Percentiles rank a stretch among this genome's conserved stretches.
Conservation (phyloP, 108 stramenopile species). For the Skeletonema tropicum region DNA sequence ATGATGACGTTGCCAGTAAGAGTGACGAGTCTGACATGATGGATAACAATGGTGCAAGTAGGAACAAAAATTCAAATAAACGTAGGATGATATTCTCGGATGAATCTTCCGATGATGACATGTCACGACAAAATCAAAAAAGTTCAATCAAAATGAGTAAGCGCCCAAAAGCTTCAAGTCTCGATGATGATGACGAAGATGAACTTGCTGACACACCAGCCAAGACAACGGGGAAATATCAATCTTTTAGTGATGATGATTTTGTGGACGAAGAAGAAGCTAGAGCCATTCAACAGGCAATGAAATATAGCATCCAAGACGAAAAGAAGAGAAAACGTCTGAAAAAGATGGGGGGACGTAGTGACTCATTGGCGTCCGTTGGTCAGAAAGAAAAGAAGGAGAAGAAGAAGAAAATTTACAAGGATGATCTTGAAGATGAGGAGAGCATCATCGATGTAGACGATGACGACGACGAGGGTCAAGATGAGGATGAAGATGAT, state of each 20-base stretch:
- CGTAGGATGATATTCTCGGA: slow-evolving; percentile 12
- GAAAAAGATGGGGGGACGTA: slow-evolving; percentile 29
- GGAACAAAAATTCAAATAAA: slow-evolving; percentile 2
- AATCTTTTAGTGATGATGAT: slow-evolving; percentile 11
- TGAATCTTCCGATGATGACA: slow-evolving; percentile 3
- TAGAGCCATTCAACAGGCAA: slow-evolving; percentile 36
- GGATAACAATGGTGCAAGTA: slow-evolving; percentile 15
- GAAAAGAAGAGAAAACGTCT: slow-evolving; percentile 25
- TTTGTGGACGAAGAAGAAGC: slow-evolving; percentile 50
- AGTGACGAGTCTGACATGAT: slow-evolving; percentile 8
- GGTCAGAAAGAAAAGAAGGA: slow-evolving; percentile 25
- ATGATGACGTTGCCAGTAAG: not conserved
- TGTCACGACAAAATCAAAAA: not conserved
- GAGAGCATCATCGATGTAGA: slow-evolving; percentile 1
- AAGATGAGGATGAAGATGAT: slow-evolving; percentile 58
- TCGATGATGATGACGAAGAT: slow-evolving; percentile 34
- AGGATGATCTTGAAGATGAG: slow-evolving; percentile 22
- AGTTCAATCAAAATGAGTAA: not conserved
- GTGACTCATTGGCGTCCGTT: slow-evolving; percentile 22
- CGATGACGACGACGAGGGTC: slow-evolving; percentile 50
- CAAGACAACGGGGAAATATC: not conserved
- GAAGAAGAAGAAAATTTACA: slow-evolving; percentile 23
- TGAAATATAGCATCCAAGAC: slow-evolving; percentile 47
- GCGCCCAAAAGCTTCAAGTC: not conserved
- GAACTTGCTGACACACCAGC: slow-evolving; percentile 28